These are phyloP conservation scores for Penicillium psychrosexuale DNA, from an alignment of 2,329 filamentous ascomycete species.

Conservation along the genomic window DNA sequence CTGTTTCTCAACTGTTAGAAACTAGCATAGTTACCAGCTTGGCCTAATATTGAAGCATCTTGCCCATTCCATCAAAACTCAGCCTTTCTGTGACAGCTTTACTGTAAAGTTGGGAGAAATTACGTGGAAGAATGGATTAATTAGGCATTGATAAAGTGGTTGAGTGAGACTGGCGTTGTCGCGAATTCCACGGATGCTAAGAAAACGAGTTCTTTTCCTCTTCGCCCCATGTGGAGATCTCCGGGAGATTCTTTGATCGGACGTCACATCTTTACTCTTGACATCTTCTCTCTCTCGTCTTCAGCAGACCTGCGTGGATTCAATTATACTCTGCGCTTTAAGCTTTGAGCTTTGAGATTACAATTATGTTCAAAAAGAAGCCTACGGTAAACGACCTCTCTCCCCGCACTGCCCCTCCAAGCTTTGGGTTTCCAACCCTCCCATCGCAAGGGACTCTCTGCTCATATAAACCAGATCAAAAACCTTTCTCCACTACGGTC, in stretches of 20 bases:
- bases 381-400: constrained; percentile 47
- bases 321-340: too few species aligned
- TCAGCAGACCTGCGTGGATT: neutral
- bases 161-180: too few species aligned
- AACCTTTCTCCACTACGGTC: constrained; percentile 63
- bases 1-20: too few species aligned
- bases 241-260: constrained; percentile 1
- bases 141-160: too few species aligned
- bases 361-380: constrained; percentile 63
- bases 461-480: constrained; percentile 54
- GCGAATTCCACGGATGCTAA: too few species aligned
- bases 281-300: neutral
- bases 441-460: neutral
- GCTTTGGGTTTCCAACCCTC: neutral
- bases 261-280: neutral
- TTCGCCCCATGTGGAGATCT: constrained; percentile 1
- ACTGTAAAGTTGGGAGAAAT: too few species aligned
- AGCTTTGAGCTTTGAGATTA: neutral
- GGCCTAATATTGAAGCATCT: too few species aligned
- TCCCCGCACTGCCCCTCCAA: constrained; percentile 28
- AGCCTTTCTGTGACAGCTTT: too few species aligned
- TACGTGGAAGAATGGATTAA: too few species aligned
- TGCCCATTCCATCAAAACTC: too few species aligned
- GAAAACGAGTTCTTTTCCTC: neutral
- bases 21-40: too few species aligned